A percentile compares a stretch with the other conserved stretches of the same genome.
Evolutionary conservation across 768 basidiomycete species (phyloP).

Genomic region (Lactarius quietus): DNA sequence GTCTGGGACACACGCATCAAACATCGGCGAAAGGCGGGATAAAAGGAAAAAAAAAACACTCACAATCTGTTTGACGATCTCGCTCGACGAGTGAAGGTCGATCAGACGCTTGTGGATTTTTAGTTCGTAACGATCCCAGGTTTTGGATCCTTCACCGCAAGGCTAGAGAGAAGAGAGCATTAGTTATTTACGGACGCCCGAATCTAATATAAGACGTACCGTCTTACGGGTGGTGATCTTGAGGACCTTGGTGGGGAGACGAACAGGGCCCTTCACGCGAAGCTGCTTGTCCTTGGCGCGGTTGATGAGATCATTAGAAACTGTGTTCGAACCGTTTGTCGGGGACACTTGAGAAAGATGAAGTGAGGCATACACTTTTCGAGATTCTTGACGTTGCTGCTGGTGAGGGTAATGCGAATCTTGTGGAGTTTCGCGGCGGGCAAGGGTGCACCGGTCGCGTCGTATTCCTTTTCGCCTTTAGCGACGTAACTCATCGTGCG

Average conservation of each 20-base stretch:
- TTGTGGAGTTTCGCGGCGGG: constrained; percentile 94
- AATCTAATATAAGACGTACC: constrained; percentile 46
- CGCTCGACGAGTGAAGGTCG: constrained; percentile 96
- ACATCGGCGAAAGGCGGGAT: background rate
- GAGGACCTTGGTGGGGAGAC: constrained; percentile 97
- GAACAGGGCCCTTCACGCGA: constrained; percentile 97
- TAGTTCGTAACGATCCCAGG: constrained; percentile 99
- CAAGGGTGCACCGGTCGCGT: constrained; percentile 82
- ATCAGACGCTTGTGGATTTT: constrained; percentile 99
- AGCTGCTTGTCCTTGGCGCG: constrained; percentile 99
- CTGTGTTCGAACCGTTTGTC: constrained; percentile 39
- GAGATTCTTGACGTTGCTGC: constrained; percentile 95
- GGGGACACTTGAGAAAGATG: too few relatives aligned
- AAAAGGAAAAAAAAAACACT: constrained; percentile 36
- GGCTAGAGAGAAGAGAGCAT: constrained; percentile 48
- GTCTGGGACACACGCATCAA: constrained; percentile 52
- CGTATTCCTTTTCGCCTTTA: constrained; percentile 98
- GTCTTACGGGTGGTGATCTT: constrained; percentile 99
- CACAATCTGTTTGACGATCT: constrained; percentile 99
- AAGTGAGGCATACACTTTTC: constrained; percentile 78
- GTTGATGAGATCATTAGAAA: constrained; percentile 95
- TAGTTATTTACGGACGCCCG: constrained; percentile 6
- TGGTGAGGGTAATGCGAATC: constrained; percentile 98
- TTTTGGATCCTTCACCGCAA: constrained; percentile 99
- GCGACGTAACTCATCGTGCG: constrained; percentile 99